Evolutionary conservation across 306 rosid genomes (phyloP), one percentile per base, ranked within the genome.

Genomic region (Malus sieversii): DNA sequence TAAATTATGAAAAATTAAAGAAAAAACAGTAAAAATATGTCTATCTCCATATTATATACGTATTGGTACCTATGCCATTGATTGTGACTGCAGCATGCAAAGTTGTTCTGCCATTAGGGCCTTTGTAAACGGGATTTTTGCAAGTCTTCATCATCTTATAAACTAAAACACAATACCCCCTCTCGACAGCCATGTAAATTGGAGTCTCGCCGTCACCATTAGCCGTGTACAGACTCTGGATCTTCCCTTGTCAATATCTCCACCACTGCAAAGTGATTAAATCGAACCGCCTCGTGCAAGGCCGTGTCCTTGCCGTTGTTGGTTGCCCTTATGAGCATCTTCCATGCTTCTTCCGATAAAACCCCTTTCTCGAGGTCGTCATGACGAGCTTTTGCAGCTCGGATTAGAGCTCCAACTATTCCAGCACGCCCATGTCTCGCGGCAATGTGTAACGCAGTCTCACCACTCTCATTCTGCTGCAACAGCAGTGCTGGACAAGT

Each of bases 121-220:
- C 77, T 8, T 1, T 2, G 11, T 52, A 33, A 19, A 25, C 2
- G 13, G 65, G 73, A 2, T 25, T 15, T 25, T 29, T 48, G 63
- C 63, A 52, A 15, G n/a, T 52, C n/a, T 5, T 16, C n/a, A 52
- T 55, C 11, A 78, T 78, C 45, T 70, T n/a, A 19, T 2, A 25
- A 25, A 12, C 48, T 10, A 27, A 2, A 0, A 3, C 8, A 2
- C 7, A 1, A 25, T 40, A 25, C 20, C 29, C 15, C n/a, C 70
- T 77, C 9, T 78, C 72, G 3, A 13, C 77, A 8, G 66, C 81
- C 1, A 78, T 2, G 29, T 71, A 78, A 5, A 78, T 27, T 14
- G 72, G 76, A n/a, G 77, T 78, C 15, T 71, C 72, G 2, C 81
- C 76, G 2, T 55, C 57, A 1, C 10, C 3, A 10, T 78, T 71